phyloP scores from a whole-genome alignment of 2,329 filamentous ascomycete genomes.

The Fusarium floridanum region DNA sequence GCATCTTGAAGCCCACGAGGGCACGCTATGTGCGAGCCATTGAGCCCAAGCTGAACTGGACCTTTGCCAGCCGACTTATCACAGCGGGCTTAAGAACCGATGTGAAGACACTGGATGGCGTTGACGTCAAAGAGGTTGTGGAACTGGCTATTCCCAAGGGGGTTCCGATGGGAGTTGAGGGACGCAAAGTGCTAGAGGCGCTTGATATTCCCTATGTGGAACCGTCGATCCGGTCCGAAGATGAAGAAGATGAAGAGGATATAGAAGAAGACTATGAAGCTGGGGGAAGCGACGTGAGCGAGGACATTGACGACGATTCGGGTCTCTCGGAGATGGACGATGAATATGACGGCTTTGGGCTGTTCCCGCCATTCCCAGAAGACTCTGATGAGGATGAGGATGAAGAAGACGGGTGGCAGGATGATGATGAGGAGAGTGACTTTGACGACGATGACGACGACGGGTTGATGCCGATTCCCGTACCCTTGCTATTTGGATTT shows the following conservation, averaged over 20 bases:
- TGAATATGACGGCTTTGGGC: constrained; percentile 14
- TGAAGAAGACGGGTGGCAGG: constrained; percentile 20
- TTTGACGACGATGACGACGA: constrained; percentile 41
- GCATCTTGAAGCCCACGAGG: constrained; percentile 7
- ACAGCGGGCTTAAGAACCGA: constrained; percentile 44
- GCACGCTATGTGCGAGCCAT: constrained; percentile 6
- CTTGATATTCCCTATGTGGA: constrained; percentile 43
- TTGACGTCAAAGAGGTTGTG: constrained; percentile 38
- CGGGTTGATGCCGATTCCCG: constrained; percentile 31
- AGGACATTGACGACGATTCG: constrained; percentile 34
- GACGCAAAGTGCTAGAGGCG: constrained; percentile 41
- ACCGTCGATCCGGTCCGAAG: constrained; percentile 15
- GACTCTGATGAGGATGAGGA: constrained; percentile 31
- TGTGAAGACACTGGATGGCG: constrained; percentile 36
- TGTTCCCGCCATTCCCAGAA: constrained; percentile 19
- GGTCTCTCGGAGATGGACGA: constrained; percentile 28
- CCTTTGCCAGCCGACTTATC: constrained; percentile 39
- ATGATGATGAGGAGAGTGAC: constrained; percentile 25
- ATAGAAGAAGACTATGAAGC: constrained; percentile 14
- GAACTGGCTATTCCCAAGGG: constrained; percentile 38
- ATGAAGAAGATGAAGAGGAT: constrained; percentile 12
- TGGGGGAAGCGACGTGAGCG: constrained; percentile 25
- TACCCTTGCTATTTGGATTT: constrained; percentile 39
- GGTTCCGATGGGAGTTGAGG: constrained; percentile 35
- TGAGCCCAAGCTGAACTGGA: constrained; percentile 44